phyloP scores from a whole-genome alignment of 371 early-diverging fungal species.

The Mucor ambiguus region DNA sequence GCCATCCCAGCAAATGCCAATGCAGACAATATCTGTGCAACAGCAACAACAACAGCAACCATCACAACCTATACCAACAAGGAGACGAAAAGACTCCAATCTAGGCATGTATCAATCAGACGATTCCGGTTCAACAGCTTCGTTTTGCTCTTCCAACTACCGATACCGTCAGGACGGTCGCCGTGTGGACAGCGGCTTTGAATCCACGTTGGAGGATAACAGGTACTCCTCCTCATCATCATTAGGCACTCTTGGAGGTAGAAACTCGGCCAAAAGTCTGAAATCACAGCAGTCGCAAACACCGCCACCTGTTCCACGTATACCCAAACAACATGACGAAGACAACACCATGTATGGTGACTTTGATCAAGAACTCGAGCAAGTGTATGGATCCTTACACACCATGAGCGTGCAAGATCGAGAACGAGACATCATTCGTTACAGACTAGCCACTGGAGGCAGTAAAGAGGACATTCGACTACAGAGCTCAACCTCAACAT shows the following conservation, averaged over 20 bases:
- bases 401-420: neutral
- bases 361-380: slow-evolving; percentile 38
- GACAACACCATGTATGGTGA: slow-evolving; percentile 20
- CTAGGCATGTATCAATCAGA: slow-evolving; percentile 26
- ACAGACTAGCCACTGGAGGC: slow-evolving; percentile 9
- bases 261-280: slow-evolving; percentile 23
- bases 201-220: slow-evolving; percentile 37
- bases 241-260: slow-evolving; percentile 2
- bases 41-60: slow-evolving; percentile 7
- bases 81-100: slow-evolving; percentile 32
- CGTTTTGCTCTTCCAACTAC: slow-evolving; percentile 29
- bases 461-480: slow-evolving; percentile 8
- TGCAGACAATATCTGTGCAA: slow-evolving; percentile 5
- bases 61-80: slow-evolving; percentile 17
- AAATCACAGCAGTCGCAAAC: slow-evolving; percentile 19
- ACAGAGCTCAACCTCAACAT: slow-evolving; percentile 28
- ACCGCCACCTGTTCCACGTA: slow-evolving; percentile 46
- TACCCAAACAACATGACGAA: slow-evolving; percentile 21
- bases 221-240: slow-evolving; percentile 33
- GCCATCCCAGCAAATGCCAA: slow-evolving; percentile 9
- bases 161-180: slow-evolving; percentile 31
- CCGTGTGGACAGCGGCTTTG: slow-evolving; percentile 49
- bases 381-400: slow-evolving; percentile 35
- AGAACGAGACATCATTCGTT: neutral
- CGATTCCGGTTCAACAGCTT: slow-evolving; percentile 32